Percentiles rank a stretch among this genome's conserved stretches.
Conservation (phyloP, 2,329 filamentous ascomycete species). For the Penicillium sumatraense region DNA sequence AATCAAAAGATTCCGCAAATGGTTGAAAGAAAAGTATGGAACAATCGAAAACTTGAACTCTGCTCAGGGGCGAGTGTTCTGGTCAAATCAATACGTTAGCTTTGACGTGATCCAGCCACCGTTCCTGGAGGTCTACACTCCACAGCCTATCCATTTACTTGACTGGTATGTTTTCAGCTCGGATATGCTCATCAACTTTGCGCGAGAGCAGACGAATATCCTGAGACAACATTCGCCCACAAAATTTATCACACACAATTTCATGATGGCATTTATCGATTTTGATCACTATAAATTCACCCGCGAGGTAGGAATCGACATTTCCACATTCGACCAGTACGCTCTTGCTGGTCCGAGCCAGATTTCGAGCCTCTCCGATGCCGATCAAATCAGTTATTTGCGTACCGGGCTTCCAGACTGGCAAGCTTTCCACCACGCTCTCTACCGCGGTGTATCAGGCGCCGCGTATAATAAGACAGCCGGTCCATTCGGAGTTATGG, state of each 20-base stretch:
- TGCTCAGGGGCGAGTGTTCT: not conserved
- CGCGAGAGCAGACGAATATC: not conserved
- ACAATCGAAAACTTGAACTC: not conserved
- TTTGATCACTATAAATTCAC: not conserved
- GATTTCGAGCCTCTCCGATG: not conserved
- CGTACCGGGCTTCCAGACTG: not conserved
- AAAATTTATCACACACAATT: not conserved
- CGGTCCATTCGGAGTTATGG: not conserved
- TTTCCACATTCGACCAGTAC: not conserved
- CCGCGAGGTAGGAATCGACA: not conserved
- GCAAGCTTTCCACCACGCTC: not conserved
- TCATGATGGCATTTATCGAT: not conserved
- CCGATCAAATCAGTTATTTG: not conserved
- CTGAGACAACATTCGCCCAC: not conserved
- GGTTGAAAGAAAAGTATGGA: not conserved
- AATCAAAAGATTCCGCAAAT: not conserved
- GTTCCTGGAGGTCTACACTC: not conserved
- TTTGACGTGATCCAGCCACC: not conserved
- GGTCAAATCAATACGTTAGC: not conserved
- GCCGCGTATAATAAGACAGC: not conserved
- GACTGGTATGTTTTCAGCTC: constrained; percentile 1
- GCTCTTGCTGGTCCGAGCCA: not conserved
- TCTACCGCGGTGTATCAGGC: not conserved
- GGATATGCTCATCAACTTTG: not conserved
- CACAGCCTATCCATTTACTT: not conserved